Evolutionary conservation across 2,329 filamentous ascomycete genomes (phyloP), one percentile per base, ranked within the genome.

Genomic region (Venturia effusa): DNA sequence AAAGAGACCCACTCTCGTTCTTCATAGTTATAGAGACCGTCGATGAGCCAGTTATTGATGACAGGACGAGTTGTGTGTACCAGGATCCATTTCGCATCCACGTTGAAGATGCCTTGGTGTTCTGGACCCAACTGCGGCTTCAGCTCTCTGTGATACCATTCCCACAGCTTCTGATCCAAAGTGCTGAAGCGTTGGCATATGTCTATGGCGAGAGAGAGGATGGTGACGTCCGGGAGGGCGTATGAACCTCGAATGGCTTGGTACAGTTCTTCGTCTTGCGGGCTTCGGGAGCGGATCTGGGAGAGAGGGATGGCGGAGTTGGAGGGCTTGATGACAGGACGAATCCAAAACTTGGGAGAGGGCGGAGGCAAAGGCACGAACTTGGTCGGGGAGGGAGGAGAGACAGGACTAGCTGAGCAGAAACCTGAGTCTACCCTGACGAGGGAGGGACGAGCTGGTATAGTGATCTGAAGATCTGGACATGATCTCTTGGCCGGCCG

Each of bases 281-380:
- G 59, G 37, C 41, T 61, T 61, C 59, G 59, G 41, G 59, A 61
- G 59, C 59, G 59, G 17, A 41, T 61, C n/a, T 45, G 59, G 5
- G 39, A 61, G 5, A 61, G 17, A 2, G 39, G 37, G 8, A 61
- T 41, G 8, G 59, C 37, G 17, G 59, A 22, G 13, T 41, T 61
- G 5, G n/a, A 27, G 37, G 41, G 59, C 59, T 51, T 51, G 27
- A 48, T 30, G 55, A 34, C 51, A 57, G 51, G 51, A 57, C 51
- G 51, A n/a, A 30, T 34, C 51, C 51, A 57, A 7, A 57, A 57
- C 19, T 34, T 57, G 30, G 51, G 51, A 34, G 51, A 57, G 15
- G 51, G 51, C 15, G 51, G 51, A n/a, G 51, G 15, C 15, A n/a
- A 4, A 3, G 51, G 27, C 3, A 57, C 13, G 51, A 57, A 17